Percentiles rank a stretch among this genome's conserved stretches.
Conservation (phyloP, 345 rosid genomes). For the Eucalyptus marginata region DNA sequence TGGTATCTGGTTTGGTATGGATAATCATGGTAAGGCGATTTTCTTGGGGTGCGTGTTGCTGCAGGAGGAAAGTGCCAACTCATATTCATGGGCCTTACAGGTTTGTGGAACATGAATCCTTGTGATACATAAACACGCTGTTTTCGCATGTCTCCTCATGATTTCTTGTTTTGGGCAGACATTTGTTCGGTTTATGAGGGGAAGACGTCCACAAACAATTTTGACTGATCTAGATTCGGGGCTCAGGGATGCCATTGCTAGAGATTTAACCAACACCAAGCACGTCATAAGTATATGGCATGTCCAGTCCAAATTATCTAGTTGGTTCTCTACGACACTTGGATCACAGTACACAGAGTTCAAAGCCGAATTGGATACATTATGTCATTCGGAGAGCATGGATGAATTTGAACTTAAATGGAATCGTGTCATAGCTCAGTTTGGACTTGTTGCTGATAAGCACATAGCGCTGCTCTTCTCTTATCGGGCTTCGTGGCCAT, state of each 20-base stretch:
- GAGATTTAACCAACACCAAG: conserved; percentile 70
- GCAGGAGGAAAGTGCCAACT: conserved; percentile 59
- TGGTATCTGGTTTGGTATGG: conserved; percentile 77
- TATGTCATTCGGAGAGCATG: conserved; percentile 39
- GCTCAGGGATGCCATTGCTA: conserved; percentile 66
- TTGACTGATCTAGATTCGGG: conserved; percentile 74
- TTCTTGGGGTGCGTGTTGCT: conserved; percentile 74
- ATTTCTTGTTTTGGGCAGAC: conserved; percentile 57
- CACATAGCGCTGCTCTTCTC: conserved; percentile 68
- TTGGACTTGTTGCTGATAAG: conserved; percentile 71
- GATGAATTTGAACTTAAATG: conserved; percentile 84
- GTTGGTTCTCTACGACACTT: conserved; percentile 73
- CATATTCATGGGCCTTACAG: conserved; percentile 95
- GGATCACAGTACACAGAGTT: conserved; percentile 71
- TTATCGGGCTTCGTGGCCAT: conserved; percentile 54
- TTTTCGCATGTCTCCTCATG: conserved; percentile 8
- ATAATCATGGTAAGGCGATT: conserved; percentile 53
- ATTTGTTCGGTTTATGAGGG: conserved; percentile 75
- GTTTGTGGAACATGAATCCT: conserved; percentile 38
- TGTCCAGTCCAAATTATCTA: conserved; percentile 59
- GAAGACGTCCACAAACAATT: conserved; percentile 69
- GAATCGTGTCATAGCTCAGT: conserved; percentile 57
- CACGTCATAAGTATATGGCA: conserved; percentile 65
- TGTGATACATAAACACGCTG: conserved; percentile 8
- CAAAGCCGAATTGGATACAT: conserved; percentile 52